These are phyloP conservation scores for Pseudoturritis turrita DNA, from an alignment of 345 rosid species.

Conservation along the genomic window DNA sequence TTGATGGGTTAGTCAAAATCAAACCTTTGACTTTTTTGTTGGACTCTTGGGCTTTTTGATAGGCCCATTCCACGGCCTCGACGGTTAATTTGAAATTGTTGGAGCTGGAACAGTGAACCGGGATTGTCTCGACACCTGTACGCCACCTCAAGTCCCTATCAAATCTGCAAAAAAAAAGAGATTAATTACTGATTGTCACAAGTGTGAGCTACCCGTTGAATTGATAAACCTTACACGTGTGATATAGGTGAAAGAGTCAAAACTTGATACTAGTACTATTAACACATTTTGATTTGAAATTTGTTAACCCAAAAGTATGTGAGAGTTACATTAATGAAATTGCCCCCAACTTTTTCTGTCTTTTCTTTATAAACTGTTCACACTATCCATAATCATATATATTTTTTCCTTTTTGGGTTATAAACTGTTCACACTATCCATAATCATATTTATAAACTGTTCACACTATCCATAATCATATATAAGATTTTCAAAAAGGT, in stretches of 20 bases:
- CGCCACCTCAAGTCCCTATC: constrained; percentile 81
- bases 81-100: constrained; percentile 54
- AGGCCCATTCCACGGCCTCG: constrained; percentile 55
- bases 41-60: constrained; percentile 38
- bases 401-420: neutral
- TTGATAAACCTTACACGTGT: constrained; percentile 18
- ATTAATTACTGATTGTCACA: neutral
- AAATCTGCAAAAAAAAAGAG: constrained; percentile 47
- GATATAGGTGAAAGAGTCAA: constrained; percentile 1
- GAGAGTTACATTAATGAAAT: constrained; percentile 14
- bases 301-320: constrained; percentile 16
- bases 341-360: neutral
- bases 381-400: neutral
- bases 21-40: constrained; percentile 65
- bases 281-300: constrained; percentile 27
- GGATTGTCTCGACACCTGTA: constrained; percentile 60
- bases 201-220: neutral
- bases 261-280: constrained; percentile 6
- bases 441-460: neutral
- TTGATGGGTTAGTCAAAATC: constrained; percentile 76
- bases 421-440: no score
- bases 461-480: neutral
- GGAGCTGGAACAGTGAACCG: constrained; percentile 66
- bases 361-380: neutral
- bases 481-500: no score